Evolutionary conservation across 305 asterid species (phyloP).

Genomic region (Solanum aculeatissimum): DNA sequence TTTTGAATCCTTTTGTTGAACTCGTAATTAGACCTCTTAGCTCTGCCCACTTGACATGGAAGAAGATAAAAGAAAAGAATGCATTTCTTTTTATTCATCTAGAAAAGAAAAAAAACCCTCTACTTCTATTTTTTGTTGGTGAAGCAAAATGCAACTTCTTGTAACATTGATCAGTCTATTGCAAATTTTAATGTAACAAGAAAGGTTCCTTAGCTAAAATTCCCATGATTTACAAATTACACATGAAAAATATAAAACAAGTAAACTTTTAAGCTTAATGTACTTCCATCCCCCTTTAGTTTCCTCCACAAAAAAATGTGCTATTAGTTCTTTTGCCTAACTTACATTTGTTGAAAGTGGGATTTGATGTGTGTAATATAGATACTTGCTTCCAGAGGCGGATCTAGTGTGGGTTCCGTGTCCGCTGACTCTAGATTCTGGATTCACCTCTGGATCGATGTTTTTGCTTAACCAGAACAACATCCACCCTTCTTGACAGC

Average conservation of each 20-base stretch:
- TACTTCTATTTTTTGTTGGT: neutral
- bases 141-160: neutral
- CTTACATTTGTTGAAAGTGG: neutral
- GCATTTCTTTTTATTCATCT: neutral
- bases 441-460: neutral
- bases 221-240: neutral
- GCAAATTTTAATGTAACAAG: neutral
- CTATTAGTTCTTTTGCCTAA: neutral
- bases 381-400: neutral
- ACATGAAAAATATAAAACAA: neutral
- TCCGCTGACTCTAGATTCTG: neutral
- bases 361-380: neutral
- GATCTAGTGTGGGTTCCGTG: neutral
- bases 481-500: constrained; percentile 17
- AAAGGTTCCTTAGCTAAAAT: neutral
- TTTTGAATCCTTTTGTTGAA: neutral
- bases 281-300: neutral
- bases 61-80: neutral
- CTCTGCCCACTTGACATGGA: neutral
- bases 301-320: neutral
- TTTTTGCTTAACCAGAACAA: neutral
- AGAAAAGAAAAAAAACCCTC: neutral
- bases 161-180: neutral
- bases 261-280: neutral
- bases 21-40: neutral